Conservation (phyloP, 495 filamentous ascomycete species). For the Podospora tetraspora region DNA sequence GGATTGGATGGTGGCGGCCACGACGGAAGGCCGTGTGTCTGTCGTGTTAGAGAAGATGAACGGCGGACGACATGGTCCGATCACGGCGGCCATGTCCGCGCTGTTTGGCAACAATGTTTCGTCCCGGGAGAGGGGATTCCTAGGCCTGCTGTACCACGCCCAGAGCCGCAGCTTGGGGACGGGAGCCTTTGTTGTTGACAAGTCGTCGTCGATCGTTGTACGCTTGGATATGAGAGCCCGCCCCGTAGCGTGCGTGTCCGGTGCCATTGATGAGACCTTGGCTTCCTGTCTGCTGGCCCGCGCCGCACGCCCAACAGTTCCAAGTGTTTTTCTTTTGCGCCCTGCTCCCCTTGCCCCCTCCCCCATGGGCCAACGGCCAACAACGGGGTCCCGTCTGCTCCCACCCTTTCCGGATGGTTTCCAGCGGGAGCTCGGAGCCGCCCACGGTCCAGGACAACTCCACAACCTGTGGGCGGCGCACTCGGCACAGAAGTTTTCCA, state of each 20-base stretch:
- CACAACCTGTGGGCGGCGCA: background rate
- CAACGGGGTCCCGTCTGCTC: background rate
- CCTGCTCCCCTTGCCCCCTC: background rate
- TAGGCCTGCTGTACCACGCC: background rate
- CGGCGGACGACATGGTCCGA: background rate
- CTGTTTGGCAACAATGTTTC: background rate
- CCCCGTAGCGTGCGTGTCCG: background rate
- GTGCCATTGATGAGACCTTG: background rate
- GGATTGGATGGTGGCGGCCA: background rate
- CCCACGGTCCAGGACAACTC: background rate
- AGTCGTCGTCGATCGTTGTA: background rate
- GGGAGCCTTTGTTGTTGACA: background rate
- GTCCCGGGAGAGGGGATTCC: background rate
- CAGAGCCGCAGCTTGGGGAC: background rate
- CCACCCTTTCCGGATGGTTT: background rate
- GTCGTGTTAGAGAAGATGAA: background rate
- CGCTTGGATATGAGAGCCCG: background rate
- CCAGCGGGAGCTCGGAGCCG: background rate
- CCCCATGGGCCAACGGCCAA: background rate
- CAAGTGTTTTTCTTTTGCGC: background rate
- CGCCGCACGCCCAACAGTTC: background rate
- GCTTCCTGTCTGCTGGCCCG: background rate
- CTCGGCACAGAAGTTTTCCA: slow-evolving; percentile 1
- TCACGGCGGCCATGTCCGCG: background rate
- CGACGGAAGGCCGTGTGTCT: background rate